phyloP scores from a whole-genome alignment of 768 basidiomycete genomes.

The Collybia nuda region DNA sequence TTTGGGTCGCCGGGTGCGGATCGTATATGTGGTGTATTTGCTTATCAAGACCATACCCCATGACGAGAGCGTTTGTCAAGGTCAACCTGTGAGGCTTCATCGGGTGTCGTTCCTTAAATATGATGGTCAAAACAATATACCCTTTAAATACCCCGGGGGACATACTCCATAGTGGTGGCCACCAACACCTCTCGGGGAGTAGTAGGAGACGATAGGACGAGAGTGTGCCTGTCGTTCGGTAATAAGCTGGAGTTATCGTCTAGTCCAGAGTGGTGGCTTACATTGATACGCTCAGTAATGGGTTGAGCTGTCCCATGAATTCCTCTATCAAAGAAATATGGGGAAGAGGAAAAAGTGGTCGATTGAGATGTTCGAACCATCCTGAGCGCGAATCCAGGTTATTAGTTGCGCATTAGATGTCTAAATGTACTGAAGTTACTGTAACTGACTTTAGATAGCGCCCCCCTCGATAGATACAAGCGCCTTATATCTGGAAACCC shows the following conservation, averaged over 20 bases:
- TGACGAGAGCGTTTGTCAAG: conserved; percentile 90
- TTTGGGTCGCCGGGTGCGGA: conserved; percentile 85
- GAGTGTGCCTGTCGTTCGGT: conserved; percentile 60
- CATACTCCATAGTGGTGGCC: conserved; percentile 95
- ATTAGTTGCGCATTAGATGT: too few species aligned
- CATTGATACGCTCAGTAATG: conserved; percentile 77
- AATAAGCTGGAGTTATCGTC: not conserved
- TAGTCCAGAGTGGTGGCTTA: conserved; percentile 31
- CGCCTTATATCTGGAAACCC: too few species aligned
- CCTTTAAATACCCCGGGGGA: conserved; percentile 2
- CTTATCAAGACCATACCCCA: conserved; percentile 95
- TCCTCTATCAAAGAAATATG: conserved; percentile 80
- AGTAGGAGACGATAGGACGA: conserved; percentile 91
- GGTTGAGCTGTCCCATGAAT: conserved; percentile 70
- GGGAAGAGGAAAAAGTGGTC: conserved; percentile 68
- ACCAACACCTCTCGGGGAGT: conserved; percentile 91
- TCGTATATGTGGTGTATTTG: conserved; percentile 91
- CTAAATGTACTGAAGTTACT: too few species aligned
- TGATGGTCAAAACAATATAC: not conserved
- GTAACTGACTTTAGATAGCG: too few species aligned
- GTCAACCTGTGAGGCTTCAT: conserved; percentile 99
- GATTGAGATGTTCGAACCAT: conserved; percentile 50
- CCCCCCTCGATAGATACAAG: too few species aligned
- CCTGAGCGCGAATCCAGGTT: too few species aligned
- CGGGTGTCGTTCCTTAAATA: conserved; percentile 88